These are phyloP conservation scores for Ettlia oleoabundans DNA, from an alignment of 139 green algal genomes.

Conservation along the genomic window DNA sequence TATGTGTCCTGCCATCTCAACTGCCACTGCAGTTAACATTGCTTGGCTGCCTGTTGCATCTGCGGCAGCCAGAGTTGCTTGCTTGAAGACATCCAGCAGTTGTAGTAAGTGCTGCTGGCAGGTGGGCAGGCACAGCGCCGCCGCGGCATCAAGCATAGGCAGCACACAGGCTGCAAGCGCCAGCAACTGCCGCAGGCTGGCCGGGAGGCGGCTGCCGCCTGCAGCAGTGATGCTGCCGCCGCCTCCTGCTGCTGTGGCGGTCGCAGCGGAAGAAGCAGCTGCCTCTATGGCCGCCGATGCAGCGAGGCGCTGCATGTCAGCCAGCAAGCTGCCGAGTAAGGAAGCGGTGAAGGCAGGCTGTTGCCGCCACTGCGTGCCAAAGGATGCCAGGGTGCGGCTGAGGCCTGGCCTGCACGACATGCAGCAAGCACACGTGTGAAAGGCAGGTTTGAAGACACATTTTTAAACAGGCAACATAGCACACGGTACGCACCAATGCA, in stretches of 20 bases:
- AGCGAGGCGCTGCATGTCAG: not conserved
- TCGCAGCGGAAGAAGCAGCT: not conserved
- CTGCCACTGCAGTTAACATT: not conserved
- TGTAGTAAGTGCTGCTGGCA: not conserved
- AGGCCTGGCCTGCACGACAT: conserved; percentile 26
- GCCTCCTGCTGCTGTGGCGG: not conserved
- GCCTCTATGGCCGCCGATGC: conserved; percentile 3
- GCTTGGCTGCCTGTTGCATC: too few species aligned
- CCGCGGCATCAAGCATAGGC: conserved; percentile 13
- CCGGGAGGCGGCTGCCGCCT: not conserved
- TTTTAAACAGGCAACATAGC: not conserved
- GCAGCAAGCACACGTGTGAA: not conserved
- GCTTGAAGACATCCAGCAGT: not conserved
- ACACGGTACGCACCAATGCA: too few species aligned
- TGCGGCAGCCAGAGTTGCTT: conserved; percentile 16
- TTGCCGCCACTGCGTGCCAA: conserved; percentile 25
- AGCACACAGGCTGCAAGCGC: conserved; percentile 20
- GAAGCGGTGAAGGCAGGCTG: conserved; percentile 12
- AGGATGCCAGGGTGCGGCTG: conserved; percentile 22
- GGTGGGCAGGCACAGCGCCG: not conserved
- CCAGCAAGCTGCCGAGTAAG: conserved; percentile 15
- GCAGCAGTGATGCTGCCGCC: not conserved
- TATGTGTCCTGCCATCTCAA: conserved; percentile 9
- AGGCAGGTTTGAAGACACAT: not conserved
- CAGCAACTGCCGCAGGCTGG: conserved; percentile 16